Evolutionary conservation across 2,329 filamentous ascomycete species (phyloP), one percentile per base, ranked within the genome.

Genomic region (Ophiostoma australiae): DNA sequence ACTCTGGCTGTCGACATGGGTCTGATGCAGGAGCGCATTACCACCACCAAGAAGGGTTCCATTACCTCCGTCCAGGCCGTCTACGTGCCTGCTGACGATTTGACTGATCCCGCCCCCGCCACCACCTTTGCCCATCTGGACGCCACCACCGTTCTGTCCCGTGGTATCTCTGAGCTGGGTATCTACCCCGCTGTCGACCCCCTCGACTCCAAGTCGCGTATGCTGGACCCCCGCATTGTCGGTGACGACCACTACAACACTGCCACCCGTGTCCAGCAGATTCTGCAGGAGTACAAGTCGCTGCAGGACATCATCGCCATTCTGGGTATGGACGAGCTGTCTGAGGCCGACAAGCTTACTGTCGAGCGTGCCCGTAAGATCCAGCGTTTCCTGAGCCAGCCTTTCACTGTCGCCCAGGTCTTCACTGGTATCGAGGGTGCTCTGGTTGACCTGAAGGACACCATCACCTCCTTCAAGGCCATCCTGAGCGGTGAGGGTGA

Each of bases 271-370:
- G 95, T 99, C 80, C 95, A 99, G 88, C 93, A 97, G 87, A 98
- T 97, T 85, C 91, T 99, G 82, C 95, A 99, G 87, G 95, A 98
- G 89, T 99, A 99, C 92, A 98, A 98, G 92, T 98, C 94, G 76
- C 93, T 99, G 77, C 95, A 99, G 87, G 95, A 99, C 87, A 99
- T 99, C 90, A 97, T 97, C 88, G 95, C 95, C 84, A 99, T 99
- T 93, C 86, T 98, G 82, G 94, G 94, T 91, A 98, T 99, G 95
- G 95, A 99, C 84, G 95, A 99, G 84, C 86, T 99, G 85, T 98
- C 95, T 76, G 95, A 98, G 88, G 91, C 92, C 79, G 95, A 99
- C 85, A 97, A 99, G 91, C 90, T 99, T 80, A 98, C 95, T 78
- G 95, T 99, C 88, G 95, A 99, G 91, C 95, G 95, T 90, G 95